phyloP scores from a whole-genome alignment of 2,329 filamentous ascomycete genomes.

The Alternaria sp. region DNA sequence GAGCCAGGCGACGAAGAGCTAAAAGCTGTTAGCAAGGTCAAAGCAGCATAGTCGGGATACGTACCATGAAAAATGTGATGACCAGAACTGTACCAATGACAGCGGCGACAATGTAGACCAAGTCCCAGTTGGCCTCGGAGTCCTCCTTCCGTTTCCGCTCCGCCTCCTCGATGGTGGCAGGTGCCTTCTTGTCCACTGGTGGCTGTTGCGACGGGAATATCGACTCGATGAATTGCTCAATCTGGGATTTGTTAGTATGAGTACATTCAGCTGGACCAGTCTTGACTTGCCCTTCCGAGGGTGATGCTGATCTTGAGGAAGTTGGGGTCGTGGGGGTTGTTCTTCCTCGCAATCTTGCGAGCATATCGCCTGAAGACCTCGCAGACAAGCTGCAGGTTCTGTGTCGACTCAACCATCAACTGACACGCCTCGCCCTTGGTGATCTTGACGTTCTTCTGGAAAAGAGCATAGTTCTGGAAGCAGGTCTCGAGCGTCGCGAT shows the following conservation, averaged over 20 bases:
- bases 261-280: neutral
- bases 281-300: constrained; percentile 74
- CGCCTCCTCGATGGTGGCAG: constrained; percentile 60
- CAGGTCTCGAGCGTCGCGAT: constrained; percentile 92
- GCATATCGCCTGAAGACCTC: constrained; percentile 80
- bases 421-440: constrained; percentile 92
- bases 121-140: constrained; percentile 60
- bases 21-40: constrained; percentile 21
- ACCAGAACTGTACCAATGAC: constrained; percentile 72
- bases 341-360: constrained; percentile 87
- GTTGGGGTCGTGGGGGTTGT: constrained; percentile 89
- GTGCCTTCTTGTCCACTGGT: constrained; percentile 50
- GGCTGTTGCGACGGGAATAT: constrained; percentile 87
- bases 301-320: constrained; percentile 90
- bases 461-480: constrained; percentile 89
- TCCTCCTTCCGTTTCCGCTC: constrained; percentile 60
- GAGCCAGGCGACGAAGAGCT: constrained; percentile 80
- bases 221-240: constrained; percentile 93
- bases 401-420: constrained; percentile 90
- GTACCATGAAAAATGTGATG: constrained; percentile 81
- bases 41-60: constrained; percentile 36
- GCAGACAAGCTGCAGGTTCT: constrained; percentile 83
- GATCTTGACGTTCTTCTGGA: constrained; percentile 91
- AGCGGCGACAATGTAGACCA: constrained; percentile 68
- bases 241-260: constrained; percentile 57